Evolutionary conservation across 345 rosid species (phyloP).

Genomic region (Erodium maritimum): DNA sequence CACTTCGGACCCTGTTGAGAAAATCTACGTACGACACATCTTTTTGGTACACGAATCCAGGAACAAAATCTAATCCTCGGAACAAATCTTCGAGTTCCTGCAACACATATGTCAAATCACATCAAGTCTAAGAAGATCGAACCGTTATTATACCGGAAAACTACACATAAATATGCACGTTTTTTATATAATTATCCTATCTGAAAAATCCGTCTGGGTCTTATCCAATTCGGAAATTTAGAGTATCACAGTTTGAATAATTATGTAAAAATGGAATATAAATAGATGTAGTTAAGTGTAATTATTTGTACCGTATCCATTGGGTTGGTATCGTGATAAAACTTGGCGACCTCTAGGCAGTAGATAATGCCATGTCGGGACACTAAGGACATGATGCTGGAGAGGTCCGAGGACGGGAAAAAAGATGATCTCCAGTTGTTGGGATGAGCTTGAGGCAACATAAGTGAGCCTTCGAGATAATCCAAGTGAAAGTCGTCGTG

Average conservation of each 20-base stretch:
- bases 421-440: conserved; percentile 6
- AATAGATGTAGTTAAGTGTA: too few relatives aligned
- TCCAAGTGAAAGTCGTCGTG: background rate
- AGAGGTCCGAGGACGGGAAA: background rate
- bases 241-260: too few relatives aligned
- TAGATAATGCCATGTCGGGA: conserved; percentile 6
- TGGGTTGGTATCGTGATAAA: background rate
- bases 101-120: too few relatives aligned
- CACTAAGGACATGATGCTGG: conserved; percentile 1
- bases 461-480: conserved; percentile 11
- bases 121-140: too few relatives aligned
- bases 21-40: conserved; percentile 28
- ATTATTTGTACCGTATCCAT: conserved; percentile 4
- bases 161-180: too few relatives aligned
- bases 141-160: too few relatives aligned
- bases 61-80: conserved; percentile 10
- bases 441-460: conserved; percentile 2
- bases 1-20: conserved; percentile 20
- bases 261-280: too few relatives aligned
- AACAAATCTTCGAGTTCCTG: conserved; percentile 14
- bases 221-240: too few relatives aligned
- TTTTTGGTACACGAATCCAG: conserved; percentile 16
- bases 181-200: too few relatives aligned
- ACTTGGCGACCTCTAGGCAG: conserved; percentile 15
- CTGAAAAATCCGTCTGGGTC: too few relatives aligned